Evolutionary conservation across 352 stramenopile species (phyloP).

Genomic region (Bremia lactucae): DNA sequence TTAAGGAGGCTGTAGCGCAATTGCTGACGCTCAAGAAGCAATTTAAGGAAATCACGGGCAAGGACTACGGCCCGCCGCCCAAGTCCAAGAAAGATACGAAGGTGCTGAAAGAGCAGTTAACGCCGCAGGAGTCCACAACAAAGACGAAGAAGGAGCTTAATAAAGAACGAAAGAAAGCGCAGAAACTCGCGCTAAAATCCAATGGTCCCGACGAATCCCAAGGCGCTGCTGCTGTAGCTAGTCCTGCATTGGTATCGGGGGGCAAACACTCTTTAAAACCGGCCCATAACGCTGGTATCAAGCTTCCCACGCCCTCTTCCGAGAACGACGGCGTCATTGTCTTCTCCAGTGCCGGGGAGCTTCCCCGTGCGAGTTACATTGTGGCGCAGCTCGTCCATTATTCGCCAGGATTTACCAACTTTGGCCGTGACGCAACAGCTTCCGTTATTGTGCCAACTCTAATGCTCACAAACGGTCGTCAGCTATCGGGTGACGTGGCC

Average conservation of each 20-base stretch:
- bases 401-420: conserved; percentile 37
- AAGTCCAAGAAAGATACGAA: conserved; percentile 65
- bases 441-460: conserved; percentile 59
- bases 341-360: conserved; percentile 40
- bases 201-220: conserved; percentile 16
- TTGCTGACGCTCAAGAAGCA: conserved; percentile 65
- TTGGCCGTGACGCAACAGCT: conserved; percentile 26
- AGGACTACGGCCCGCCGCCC: conserved; percentile 53
- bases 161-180: conserved; percentile 82
- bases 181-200: conserved; percentile 63
- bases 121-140: conserved; percentile 37
- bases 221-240: conserved; percentile 5
- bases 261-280: conserved; percentile 31
- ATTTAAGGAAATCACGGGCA: conserved; percentile 67
- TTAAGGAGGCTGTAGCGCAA: conserved; percentile 40
- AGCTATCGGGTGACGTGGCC: conserved; percentile 76
- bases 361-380: conserved; percentile 57
- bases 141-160: conserved; percentile 86
- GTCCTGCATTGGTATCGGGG: too few relatives aligned
- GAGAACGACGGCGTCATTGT: conserved; percentile 50
- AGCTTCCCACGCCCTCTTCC: conserved; percentile 29
- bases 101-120: conserved; percentile 10
- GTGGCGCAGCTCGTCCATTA: conserved; percentile 53
- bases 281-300: conserved; percentile 18
- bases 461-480: conserved; percentile 30